A percentile compares a stretch with the other conserved stretches of the same genome.
Evolutionary conservation across 1,284 basidiomycete species (phyloP).

Genomic region (Puccinia novopanici): DNA sequence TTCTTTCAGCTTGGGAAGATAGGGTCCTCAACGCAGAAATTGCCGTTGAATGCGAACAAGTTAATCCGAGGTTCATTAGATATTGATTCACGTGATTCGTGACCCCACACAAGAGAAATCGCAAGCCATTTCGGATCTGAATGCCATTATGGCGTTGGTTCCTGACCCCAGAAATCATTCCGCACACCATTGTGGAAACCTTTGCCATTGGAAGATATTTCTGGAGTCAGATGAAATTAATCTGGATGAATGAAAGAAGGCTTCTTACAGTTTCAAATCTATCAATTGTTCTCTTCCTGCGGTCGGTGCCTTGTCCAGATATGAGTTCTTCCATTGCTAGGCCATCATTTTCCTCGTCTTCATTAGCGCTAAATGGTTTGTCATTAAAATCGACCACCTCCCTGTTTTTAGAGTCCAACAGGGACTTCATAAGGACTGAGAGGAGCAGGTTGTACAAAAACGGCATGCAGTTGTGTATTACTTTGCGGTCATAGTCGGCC

Average conservation of each 20-base stretch:
- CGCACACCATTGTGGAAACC: not conserved
- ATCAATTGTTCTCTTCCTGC: no score
- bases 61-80: no score
- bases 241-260: not conserved
- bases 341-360: not conserved
- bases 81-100: no score
- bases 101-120: no score
- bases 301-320: not conserved
- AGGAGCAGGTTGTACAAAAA: not conserved
- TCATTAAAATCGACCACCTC: not conserved
- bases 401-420: no score
- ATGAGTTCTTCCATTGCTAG: not conserved
- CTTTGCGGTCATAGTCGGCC: not conserved
- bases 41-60: no score
- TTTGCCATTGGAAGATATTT: no score
- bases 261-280: not conserved
- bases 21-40: no score
- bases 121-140: no score
- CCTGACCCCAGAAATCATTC: slow-evolving; percentile 2
- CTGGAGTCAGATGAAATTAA: no score
- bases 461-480: not conserved
- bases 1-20: no score
- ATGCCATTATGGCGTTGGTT: slow-evolving; percentile 4
- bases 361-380: not conserved
- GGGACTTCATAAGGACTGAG: not conserved